Base-by-base conservation (phyloP, 352 stramenopile genomes). In the Thraustochytrium sp. region DNA sequence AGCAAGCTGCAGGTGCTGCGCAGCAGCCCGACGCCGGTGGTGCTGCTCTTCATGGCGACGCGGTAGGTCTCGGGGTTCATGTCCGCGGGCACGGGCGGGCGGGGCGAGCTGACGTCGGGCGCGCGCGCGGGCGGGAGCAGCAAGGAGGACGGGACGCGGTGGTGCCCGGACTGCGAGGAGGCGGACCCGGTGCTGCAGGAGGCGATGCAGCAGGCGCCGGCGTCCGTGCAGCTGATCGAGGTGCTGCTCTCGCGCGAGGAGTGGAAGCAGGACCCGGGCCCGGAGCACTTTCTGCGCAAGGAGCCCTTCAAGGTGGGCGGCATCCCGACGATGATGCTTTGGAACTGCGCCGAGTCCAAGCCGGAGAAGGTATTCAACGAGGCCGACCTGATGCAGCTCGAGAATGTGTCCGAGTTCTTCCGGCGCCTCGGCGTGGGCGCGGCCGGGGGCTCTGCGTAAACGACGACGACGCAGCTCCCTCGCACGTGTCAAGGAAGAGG, bases 81-180 rank as follows among this genome's bases (percentile, higher is more conserved):
- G 40, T 23, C 36, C 18, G 61, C 36, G 36, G 18, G 61, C 36
- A 13, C 8, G 23, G 61, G 11, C 11, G 21, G 23, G 59, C 21
- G 13, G 23, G 34, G n/a, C 13, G n/a, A 23, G 23, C n/a, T 68
- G 23, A 55, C 26, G 49, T 18, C 26, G 18, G 18, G 49, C 26
- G 49, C 49, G 18, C 18, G 18, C 18, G n/a, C n/a, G n/a, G n/a
- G n/a, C 40, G 9, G 16, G 18, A 31, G 34, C 65, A 77, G 65
- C 48, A 80, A 80, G 53, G 68, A 80, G 34, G 68, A 80, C 42
- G 68, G 68, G 8, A 23, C 53, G 51, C 18, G 68, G 11, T 84
- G 75, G 75, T 84, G 75, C 40, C 75, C 75, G n/a, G 75, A 84
- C 38, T 84, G 75, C 61, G 75, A 84, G 36, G 75, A 51, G n/a